Percentiles rank a stretch among this genome's conserved stretches.
Conservation (phyloP, 2,329 filamentous ascomycete species). For the Cladophialophora carrionii region DNA sequence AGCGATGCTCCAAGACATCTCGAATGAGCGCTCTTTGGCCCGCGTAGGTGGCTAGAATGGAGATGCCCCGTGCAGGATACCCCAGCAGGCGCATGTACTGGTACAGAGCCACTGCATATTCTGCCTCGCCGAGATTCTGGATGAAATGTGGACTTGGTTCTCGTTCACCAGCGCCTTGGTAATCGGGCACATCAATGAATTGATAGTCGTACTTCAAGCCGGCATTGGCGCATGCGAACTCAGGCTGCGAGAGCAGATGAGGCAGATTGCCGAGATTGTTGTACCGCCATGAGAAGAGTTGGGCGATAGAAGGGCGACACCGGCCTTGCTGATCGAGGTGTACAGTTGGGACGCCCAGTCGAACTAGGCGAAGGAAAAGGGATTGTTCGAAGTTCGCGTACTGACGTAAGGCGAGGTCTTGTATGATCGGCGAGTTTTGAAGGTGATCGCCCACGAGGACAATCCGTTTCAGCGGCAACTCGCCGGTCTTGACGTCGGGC, state of each 20-base stretch:
- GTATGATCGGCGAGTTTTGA: constrained; percentile 94
- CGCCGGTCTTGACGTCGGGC: constrained; percentile 62
- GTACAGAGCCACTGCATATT: constrained; percentile 93
- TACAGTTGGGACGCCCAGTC: constrained; percentile 88
- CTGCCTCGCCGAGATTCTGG: constrained; percentile 93
- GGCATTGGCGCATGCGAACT: constrained; percentile 82
- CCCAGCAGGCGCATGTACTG: constrained; percentile 97
- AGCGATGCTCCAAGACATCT: constrained; percentile 83
- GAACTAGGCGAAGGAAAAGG: constrained; percentile 85
- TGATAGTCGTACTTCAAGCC: constrained; percentile 95
- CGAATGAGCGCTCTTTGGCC: constrained; percentile 86
- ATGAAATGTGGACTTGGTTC: constrained; percentile 94
- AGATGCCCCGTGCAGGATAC: constrained; percentile 82
- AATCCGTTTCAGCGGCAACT: constrained; percentile 79
- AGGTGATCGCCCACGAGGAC: constrained; percentile 94
- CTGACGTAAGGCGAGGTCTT: constrained; percentile 89
- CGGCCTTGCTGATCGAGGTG: constrained; percentile 92
- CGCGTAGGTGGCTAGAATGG: constrained; percentile 89
- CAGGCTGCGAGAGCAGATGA: constrained; percentile 66
- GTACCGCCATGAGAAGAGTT: constrained; percentile 94
- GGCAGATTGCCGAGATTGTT: constrained; percentile 74
- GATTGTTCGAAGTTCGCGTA: constrained; percentile 97
- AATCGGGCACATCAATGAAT: constrained; percentile 93
- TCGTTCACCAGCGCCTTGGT: constrained; percentile 84
- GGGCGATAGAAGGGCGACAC: constrained; percentile 81